These are phyloP conservation scores for Ogataea nitratoaversa DNA, from an alignment of 805 yeast genomes.

Conservation along the genomic window DNA sequence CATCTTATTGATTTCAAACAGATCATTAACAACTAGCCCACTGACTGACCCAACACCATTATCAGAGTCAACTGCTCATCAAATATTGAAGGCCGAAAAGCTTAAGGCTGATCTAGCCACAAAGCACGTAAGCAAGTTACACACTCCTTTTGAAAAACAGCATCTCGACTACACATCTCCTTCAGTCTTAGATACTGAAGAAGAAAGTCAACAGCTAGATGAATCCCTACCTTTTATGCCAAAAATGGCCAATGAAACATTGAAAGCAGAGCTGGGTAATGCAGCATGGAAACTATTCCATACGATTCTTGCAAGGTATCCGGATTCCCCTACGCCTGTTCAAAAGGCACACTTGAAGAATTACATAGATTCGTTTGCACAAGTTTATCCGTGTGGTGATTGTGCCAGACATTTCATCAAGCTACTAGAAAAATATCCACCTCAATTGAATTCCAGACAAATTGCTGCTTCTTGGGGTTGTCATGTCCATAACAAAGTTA, in stretches of 20 bases:
- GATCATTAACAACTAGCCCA: constrained; percentile 15
- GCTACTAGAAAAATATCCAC: constrained; percentile 70
- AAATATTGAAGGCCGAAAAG: constrained; percentile 1
- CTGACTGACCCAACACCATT: constrained; percentile 21
- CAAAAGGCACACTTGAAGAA: constrained; percentile 60
- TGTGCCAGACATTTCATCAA: constrained; percentile 88
- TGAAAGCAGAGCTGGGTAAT: constrained; percentile 74
- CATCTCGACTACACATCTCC: too few species aligned
- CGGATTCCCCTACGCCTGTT: constrained; percentile 66
- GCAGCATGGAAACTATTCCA: constrained; percentile 92
- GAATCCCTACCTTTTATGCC: constrained; percentile 66
- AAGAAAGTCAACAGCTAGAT: constrained; percentile 2
- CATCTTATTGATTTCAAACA: constrained; percentile 16
- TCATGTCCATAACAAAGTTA: constrained; percentile 83
- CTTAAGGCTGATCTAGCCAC: background rate
- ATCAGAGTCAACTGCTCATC: constrained; percentile 2
- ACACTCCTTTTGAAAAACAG: background rate
- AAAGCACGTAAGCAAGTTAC: background rate
- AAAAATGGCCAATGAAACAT: constrained; percentile 75
- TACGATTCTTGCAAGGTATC: constrained; percentile 87
- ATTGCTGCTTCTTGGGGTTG: constrained; percentile 97
- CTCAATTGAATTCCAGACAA: constrained; percentile 71
- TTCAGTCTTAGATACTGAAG: constrained; percentile 1
- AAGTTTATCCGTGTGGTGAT: constrained; percentile 95
- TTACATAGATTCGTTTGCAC: constrained; percentile 74